These are phyloP conservation scores for Ustulina deusta DNA, from an alignment of 2,329 filamentous ascomycete genomes.

Conservation along the genomic window DNA sequence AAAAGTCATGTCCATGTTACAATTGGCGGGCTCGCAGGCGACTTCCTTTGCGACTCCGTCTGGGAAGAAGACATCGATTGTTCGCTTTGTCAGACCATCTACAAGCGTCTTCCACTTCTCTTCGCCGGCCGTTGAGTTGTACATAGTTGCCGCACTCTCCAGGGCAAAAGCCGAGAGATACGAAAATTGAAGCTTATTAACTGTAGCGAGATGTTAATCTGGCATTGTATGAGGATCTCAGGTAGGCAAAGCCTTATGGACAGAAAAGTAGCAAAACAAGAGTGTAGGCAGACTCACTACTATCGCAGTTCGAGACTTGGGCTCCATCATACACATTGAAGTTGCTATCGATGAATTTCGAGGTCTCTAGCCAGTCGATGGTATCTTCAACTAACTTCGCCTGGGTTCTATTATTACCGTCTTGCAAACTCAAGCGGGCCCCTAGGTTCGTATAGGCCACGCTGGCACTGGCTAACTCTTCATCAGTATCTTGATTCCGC, in stretches of 20 bases:
- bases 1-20: slow-evolving; percentile 65
- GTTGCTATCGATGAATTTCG: slow-evolving; percentile 58
- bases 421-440: slow-evolving; percentile 71
- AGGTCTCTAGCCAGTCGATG: slow-evolving; percentile 62
- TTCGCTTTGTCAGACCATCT: slow-evolving; percentile 59
- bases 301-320: slow-evolving; percentile 54
- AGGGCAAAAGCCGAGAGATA: slow-evolving; percentile 62
- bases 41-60: slow-evolving; percentile 63
- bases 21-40: slow-evolving; percentile 62
- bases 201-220: slow-evolving; percentile 13
- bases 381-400: slow-evolving; percentile 66
- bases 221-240: too few relatives aligned
- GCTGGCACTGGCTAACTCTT: slow-evolving; percentile 54
- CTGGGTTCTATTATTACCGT: slow-evolving; percentile 69
- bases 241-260: neutral
- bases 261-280: neutral
- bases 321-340: slow-evolving; percentile 63
- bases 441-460: slow-evolving; percentile 60
- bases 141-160: slow-evolving; percentile 55
- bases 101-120: slow-evolving; percentile 61
- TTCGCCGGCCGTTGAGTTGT: slow-evolving; percentile 54
- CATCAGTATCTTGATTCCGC: slow-evolving; percentile 6
- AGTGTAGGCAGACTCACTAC: slow-evolving; percentile 35
- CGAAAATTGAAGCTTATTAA: slow-evolving; percentile 62
- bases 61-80: slow-evolving; percentile 62